Conservation (phyloP, 1,284 basidiomycete species). For the Ganoderma sp. region DNA sequence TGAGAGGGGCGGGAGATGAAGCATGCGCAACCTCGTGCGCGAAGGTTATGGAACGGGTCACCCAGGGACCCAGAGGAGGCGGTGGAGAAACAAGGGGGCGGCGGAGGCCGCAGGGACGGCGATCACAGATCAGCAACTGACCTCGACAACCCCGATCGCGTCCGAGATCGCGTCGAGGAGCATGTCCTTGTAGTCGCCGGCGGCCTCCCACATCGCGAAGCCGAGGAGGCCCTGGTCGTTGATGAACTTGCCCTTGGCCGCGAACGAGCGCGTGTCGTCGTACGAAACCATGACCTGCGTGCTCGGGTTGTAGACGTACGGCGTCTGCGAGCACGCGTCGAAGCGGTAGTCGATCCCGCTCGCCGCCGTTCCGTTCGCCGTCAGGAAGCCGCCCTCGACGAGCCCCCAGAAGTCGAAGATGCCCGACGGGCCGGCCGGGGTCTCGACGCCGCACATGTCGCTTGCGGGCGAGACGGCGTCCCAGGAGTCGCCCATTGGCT, state of each 20-base stretch:
- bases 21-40: background rate
- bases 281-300: slow-evolving; percentile 48
- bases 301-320: slow-evolving; percentile 52
- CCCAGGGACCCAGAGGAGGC: slow-evolving; percentile 1
- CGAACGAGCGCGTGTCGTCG: slow-evolving; percentile 47
- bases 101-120: background rate
- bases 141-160: slow-evolving; percentile 35
- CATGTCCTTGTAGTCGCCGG: slow-evolving; percentile 61
- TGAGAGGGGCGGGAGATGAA: background rate
- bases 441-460: slow-evolving; percentile 48
- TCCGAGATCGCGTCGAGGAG: slow-evolving; percentile 58
- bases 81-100: slow-evolving; percentile 8
- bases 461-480: slow-evolving; percentile 40
- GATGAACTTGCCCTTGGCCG: slow-evolving; percentile 66
- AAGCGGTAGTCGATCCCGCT: slow-evolving; percentile 49
- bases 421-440: slow-evolving; percentile 42
- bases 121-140: slow-evolving; percentile 26
- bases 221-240: slow-evolving; percentile 56
- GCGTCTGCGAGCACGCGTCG: slow-evolving; percentile 56
- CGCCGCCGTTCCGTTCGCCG: slow-evolving; percentile 43
- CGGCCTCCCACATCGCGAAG: slow-evolving; percentile 69
- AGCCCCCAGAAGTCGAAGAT: slow-evolving; percentile 51
- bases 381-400: slow-evolving; percentile 48
- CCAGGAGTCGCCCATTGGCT: slow-evolving; percentile 52
- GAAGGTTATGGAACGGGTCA: slow-evolving; percentile 12